phyloP scores from a whole-genome alignment of 192 early-diverging fungal genomes.

The Linnemannia elongata region DNA sequence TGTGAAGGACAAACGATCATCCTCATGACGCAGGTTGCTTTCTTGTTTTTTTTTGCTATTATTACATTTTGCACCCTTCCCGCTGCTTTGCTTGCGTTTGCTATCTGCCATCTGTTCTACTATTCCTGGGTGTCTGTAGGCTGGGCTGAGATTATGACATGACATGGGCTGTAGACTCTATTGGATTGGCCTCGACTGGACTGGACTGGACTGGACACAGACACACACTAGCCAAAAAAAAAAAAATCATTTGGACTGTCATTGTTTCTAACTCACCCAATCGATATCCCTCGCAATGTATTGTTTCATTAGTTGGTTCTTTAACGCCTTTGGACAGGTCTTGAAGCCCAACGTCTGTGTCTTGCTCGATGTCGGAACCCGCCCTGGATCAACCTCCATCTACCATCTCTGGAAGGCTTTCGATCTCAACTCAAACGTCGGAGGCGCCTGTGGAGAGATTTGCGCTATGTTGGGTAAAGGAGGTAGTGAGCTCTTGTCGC shows the following conservation, averaged over 20 bases:
- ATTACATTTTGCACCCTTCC: not conserved
- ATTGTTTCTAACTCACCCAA: not conserved
- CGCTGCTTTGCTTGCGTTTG: not conserved
- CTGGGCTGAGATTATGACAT: slow-evolving; percentile 2
- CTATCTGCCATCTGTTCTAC: not conserved
- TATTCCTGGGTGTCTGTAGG: not conserved
- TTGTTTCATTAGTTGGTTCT: slow-evolving; percentile 68
- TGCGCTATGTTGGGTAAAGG: slow-evolving; percentile 66
- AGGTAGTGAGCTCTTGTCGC: slow-evolving; percentile 64
- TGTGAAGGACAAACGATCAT: not conserved
- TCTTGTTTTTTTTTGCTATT: not conserved
- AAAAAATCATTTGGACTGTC: not conserved
- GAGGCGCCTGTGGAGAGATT: slow-evolving; percentile 78
- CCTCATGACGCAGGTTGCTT: not conserved
- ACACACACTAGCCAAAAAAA: too few relatives aligned
- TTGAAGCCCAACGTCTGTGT: slow-evolving; percentile 73
- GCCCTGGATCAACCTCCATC: slow-evolving; percentile 71
- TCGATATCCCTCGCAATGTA: not conserved
- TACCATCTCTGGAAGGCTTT: slow-evolving; percentile 79
- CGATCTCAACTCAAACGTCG: slow-evolving; percentile 70
- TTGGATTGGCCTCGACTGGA: too few relatives aligned
- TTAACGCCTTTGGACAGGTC: slow-evolving; percentile 73
- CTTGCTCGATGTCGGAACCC: slow-evolving; percentile 75
- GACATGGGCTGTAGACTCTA: not conserved
- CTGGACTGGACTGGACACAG: not conserved